Evolutionary conservation across 164 flowering plant genomes (phyloP).

Genomic region (Berberis vulgaris): DNA sequence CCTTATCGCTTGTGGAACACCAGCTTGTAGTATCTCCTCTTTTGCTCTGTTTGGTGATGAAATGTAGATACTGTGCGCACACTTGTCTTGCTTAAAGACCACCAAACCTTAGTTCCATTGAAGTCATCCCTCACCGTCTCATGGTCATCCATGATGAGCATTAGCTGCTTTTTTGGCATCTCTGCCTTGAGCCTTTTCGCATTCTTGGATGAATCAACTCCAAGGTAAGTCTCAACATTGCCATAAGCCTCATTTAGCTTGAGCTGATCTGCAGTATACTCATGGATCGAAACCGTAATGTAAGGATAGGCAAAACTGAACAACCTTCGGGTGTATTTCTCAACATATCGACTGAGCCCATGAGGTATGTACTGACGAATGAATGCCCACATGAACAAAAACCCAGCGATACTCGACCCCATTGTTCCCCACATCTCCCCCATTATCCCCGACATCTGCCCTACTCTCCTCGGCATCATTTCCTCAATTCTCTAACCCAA

Average conservation of each 20-base stretch:
- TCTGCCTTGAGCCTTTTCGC: constrained; percentile 42
- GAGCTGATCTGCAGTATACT: not conserved
- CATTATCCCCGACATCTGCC: no score
- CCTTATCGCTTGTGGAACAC: constrained; percentile 18
- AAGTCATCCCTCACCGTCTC: constrained; percentile 44
- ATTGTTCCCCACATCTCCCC: no score
- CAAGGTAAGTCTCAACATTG: constrained; percentile 37
- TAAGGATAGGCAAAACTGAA: not conserved
- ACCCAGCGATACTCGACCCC: no score
- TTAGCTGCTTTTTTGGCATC: constrained; percentile 15
- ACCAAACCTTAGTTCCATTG: constrained; percentile 29
- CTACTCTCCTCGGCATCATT: no score
- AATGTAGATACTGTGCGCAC: not conserved
- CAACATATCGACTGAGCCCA: no score
- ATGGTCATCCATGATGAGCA: constrained; percentile 45
- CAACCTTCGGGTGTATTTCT: not conserved
- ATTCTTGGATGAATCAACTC: constrained; percentile 15
- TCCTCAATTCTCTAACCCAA: no score
- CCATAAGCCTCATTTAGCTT: constrained; percentile 15
- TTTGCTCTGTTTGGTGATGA: constrained; percentile 3
- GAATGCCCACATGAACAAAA: no score
- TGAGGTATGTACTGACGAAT: no score
- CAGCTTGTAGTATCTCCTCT: constrained; percentile 15
- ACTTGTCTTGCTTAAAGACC: constrained; percentile 22
- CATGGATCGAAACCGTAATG: not conserved